Base-by-base conservation (phyloP, 305 asterid species). In the Solanum aculeatissimum region DNA sequence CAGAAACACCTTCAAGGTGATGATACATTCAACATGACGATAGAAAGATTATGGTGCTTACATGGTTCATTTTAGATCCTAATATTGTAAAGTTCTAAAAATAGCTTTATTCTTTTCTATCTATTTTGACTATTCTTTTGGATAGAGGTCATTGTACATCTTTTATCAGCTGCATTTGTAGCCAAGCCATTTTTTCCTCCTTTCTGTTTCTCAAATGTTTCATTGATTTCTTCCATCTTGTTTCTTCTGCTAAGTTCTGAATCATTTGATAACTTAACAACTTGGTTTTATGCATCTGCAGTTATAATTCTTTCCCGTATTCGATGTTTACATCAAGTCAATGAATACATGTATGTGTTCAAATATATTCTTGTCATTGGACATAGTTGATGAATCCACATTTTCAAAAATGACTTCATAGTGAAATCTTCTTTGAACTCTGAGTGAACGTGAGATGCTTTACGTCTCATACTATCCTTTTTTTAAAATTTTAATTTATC, bases 1-100 rank as follows among this genome's bases (percentile, higher is more conserved):
- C 96, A 0, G 98, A 92, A 90, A 94, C 98, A 69, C 97, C 97
- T 49, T 92, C 99, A 32, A 91, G 98, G 92, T 95, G 96, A 94
- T 84, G 35, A 45, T 58, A 58, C 42, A 40, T n/a, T 40, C 53
- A 42, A 70, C 53, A 38, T 55, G 60, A 32, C 40, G 55, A 40
- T 82, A 25, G 66, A 83, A 42, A 51, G 80, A 15, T 66, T 68
- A 54, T 16, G 66, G 68, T 47, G 38, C 53, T 83, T 49, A 69
- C 13, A 63, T 10, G 9, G 47, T 63, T 25, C 42, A 21, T 35
- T 51, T 83, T 35, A 68, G 83, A 53, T 77, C 82, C 63, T 27
- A 25, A 27, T 77, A 77, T 78, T 83, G 85, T 83, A 83, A 83
- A 83, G 69, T 68, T 83, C 47, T 78, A 83, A 71, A 40, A 32